Percentiles rank a stretch among this genome's conserved stretches.
Conservation (phyloP, 139 green algal genomes). For the Pycnococcus provasolii region DNA sequence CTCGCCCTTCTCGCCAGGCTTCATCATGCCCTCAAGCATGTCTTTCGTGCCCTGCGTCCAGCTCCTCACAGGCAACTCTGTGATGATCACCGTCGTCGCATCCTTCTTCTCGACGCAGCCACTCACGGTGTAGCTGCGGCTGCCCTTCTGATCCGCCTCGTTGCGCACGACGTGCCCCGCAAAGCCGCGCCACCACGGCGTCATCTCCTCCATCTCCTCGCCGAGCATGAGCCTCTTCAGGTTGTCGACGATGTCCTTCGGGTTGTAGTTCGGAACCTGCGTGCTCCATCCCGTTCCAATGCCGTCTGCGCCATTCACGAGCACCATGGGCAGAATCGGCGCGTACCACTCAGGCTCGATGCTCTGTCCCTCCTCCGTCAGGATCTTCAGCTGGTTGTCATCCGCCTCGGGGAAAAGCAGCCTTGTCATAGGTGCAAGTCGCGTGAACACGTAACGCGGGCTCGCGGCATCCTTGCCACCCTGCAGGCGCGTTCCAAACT, state of each 20-base stretch:
- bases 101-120: conserved; percentile 55
- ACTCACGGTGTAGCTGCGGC: conserved; percentile 59
- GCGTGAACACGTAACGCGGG: conserved; percentile 29
- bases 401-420: conserved; percentile 14
- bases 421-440: background rate
- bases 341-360: conserved; percentile 85
- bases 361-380: conserved; percentile 86
- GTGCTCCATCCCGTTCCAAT: conserved; percentile 97
- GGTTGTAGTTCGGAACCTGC: conserved; percentile 92
- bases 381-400: conserved; percentile 82
- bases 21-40: conserved; percentile 83
- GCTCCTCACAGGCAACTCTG: conserved; percentile 87
- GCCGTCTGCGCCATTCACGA: conserved; percentile 93
- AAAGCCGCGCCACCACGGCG: conserved; percentile 79
- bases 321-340: conserved; percentile 49
- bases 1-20: conserved; percentile 57
- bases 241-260: conserved; percentile 79
- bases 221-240: conserved; percentile 66
- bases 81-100: conserved; percentile 72
- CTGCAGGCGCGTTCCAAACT: conserved; percentile 17
- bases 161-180: too few relatives aligned
- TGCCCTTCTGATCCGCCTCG: too few relatives aligned
- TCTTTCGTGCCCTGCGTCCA: conserved; percentile 99
- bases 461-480: conserved; percentile 15
- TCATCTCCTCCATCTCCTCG: conserved; percentile 60